Base-by-base conservation (phyloP, 2,329 filamentous ascomycete species). In the Pleoardoris graminearum region DNA sequence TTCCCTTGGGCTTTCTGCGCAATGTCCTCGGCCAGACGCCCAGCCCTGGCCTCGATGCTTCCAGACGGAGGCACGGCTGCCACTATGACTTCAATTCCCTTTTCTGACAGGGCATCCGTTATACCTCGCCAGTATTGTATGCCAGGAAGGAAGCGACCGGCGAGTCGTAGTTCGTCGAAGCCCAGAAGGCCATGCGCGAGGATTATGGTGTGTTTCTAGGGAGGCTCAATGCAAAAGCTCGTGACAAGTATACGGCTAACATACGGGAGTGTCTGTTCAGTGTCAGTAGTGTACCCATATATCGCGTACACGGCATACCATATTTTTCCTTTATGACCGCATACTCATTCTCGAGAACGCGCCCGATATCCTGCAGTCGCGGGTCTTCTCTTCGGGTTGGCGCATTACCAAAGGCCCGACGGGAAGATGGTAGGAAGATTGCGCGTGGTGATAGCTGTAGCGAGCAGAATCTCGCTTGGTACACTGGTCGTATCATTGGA, bases 91-190 rank as follows among this genome's bases (percentile, higher is more conserved):
- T 85, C 79, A 19, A 86, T 77, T 2, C 80, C 80, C 59, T 82
- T 82, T 29, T 77, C 73, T 3, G 75, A 73, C 22, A 86, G 66
- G 7, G 82, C 84, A 59, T 86, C 81, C 23, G 76, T 80, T 30
- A 87, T 86, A 1, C 84, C 84, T 38, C 83, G 79, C 84, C 84
- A 87, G 65, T 87, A 87, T 48, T 84, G 79, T 19, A 87, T 76
- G 0, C 82, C 81, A 0, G 84, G 84, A 5, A 85, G 67, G 32
- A 75, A 73, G 11, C 70, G 69, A 0, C 83, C 83, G 2, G 77
- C 81, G 4, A 84, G 72, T 14, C 77, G 81, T 8, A 86, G 68
- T 64, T 86, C 83, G 59, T 85, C 82, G 66, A 87, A 87, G n/a
- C 84, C 84, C 17, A 87, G 72, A 10, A 87, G 76, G n/a, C 84